Evolutionary conservation across 495 filamentous ascomycete genomes (phyloP).

Genomic region (Aspergillus campestris): DNA sequence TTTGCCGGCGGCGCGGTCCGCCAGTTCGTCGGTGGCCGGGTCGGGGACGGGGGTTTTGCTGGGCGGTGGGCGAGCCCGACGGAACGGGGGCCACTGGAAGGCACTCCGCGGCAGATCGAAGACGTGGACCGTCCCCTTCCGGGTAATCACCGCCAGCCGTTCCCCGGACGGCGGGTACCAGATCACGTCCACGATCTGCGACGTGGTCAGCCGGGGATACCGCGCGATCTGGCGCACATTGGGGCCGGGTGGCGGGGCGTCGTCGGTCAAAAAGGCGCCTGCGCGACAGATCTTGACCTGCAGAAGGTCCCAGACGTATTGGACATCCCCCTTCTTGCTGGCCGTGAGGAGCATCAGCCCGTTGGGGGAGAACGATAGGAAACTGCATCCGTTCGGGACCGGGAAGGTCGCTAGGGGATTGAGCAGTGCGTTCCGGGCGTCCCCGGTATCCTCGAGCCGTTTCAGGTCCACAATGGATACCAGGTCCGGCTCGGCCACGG

Average conservation of each 20-base stretch:
- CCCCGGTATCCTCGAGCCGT: constrained; percentile 43
- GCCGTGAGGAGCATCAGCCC: constrained; percentile 80
- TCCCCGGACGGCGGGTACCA: constrained; percentile 81
- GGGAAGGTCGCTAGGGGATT: constrained; percentile 73
- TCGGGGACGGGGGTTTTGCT: constrained; percentile 22
- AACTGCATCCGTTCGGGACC: constrained; percentile 79
- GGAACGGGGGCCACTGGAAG: constrained; percentile 83
- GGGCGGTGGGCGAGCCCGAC: constrained; percentile 46
- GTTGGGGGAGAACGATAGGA: constrained; percentile 78
- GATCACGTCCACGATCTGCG: constrained; percentile 78
- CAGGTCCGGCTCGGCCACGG: constrained; percentile 59
- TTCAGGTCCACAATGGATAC: constrained; percentile 82
- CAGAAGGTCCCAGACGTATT: constrained; percentile 90
- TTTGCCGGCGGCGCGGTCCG: constrained; percentile 44
- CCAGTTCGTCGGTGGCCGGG: constrained; percentile 29
- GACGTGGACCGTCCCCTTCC: constrained; percentile 88
- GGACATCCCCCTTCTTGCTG: constrained; percentile 84
- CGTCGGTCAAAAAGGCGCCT: constrained; percentile 32
- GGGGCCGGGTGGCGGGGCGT: constrained; percentile 18
- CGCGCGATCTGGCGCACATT: constrained; percentile 75
- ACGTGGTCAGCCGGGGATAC: constrained; percentile 83
- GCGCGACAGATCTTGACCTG: constrained; percentile 42
- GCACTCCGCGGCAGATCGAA: constrained; percentile 76
- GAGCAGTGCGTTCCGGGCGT: constrained; percentile 28
- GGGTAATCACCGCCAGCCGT: constrained; percentile 74